Percentiles rank a stretch among this genome's conserved stretches.
phyloP scores from a whole-genome alignment of 805 yeast genomes.

The Nakazawaea wickerhamii region DNA sequence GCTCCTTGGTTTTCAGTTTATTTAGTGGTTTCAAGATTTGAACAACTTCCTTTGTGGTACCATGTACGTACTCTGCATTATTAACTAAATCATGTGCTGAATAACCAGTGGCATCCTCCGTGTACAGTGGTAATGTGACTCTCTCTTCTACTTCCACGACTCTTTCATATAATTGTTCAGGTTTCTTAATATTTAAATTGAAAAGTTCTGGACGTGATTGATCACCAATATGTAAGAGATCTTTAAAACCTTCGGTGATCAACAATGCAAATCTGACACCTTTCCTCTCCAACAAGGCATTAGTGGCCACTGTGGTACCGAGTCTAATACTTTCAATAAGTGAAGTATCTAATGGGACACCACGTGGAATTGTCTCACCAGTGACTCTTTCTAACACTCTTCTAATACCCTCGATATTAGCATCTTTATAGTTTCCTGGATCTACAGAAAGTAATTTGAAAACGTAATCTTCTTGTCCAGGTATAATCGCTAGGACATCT shows the following conservation, averaged over 20 bases:
- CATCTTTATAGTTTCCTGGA: conserved; percentile 42
- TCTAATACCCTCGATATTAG: conserved; percentile 48
- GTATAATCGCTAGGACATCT: conserved; percentile 38
- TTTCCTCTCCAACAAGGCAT: conserved; percentile 46
- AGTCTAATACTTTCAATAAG: conserved; percentile 36
- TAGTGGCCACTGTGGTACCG: conserved; percentile 51
- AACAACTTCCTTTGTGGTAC: conserved; percentile 34
- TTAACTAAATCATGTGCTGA: conserved; percentile 19
- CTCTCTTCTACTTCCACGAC: conserved; percentile 53
- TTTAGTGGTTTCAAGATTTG: conserved; percentile 32
- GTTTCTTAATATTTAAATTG: conserved; percentile 42
- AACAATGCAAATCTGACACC: conserved; percentile 43
- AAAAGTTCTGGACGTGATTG: conserved; percentile 49
- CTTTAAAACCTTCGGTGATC: conserved; percentile 48
- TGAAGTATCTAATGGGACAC: conserved; percentile 28
- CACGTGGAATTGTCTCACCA: conserved; percentile 27
- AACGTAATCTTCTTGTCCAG: conserved; percentile 32
- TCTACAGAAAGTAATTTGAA: conserved; percentile 45
- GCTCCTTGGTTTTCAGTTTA: conserved; percentile 17
- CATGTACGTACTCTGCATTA: conserved; percentile 25
- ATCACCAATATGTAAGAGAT: conserved; percentile 44
- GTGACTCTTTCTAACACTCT: conserved; percentile 36
- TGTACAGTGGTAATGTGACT: conserved; percentile 39
- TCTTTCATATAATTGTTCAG: conserved; percentile 37
- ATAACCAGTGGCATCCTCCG: conserved; percentile 23